phyloP scores from a whole-genome alignment of 1,139 yeast genomes.

The Protomyces macrosporus region DNA sequence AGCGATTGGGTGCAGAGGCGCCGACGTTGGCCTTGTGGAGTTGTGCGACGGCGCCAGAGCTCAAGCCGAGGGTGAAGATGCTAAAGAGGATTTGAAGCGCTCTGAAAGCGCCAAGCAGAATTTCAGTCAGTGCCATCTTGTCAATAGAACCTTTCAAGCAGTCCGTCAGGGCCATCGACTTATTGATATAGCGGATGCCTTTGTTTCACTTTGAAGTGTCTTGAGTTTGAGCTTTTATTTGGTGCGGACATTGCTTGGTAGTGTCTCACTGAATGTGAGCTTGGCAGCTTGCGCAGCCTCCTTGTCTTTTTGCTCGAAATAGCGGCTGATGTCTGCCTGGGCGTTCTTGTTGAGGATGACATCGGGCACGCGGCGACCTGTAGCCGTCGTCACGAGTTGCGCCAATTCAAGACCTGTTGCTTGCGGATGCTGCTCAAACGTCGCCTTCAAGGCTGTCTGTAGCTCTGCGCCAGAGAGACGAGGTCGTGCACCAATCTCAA shows the following conservation, averaged over 20 bases:
- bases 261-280: neutral
- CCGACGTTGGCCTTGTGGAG: neutral
- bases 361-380: slow-evolving; percentile 16
- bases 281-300: neutral
- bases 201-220: neutral
- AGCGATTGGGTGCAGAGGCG: slow-evolving; percentile 10
- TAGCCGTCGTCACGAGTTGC: neutral
- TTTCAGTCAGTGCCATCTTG: slow-evolving; percentile 15
- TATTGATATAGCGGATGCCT: neutral
- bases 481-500: neutral
- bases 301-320: neutral
- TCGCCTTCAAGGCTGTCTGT: neutral
- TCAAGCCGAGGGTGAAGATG: slow-evolving; percentile 10
- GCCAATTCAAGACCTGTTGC: slow-evolving; percentile 1
- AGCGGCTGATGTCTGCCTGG: neutral
- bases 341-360: neutral
- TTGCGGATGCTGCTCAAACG: slow-evolving; percentile 2
- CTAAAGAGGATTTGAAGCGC: slow-evolving; percentile 6
- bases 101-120: slow-evolving; percentile 12
- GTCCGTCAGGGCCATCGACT: neutral
- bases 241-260: slow-evolving; percentile 11
- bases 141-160: neutral
- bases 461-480: slow-evolving; percentile 1
- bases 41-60: slow-evolving; percentile 5
- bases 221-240: neutral